A percentile compares a stretch with the other conserved stretches of the same genome.
Evolutionary conservation across 1,284 basidiomycete genomes (phyloP).

Genomic region (Psilocybe mexicana): DNA sequence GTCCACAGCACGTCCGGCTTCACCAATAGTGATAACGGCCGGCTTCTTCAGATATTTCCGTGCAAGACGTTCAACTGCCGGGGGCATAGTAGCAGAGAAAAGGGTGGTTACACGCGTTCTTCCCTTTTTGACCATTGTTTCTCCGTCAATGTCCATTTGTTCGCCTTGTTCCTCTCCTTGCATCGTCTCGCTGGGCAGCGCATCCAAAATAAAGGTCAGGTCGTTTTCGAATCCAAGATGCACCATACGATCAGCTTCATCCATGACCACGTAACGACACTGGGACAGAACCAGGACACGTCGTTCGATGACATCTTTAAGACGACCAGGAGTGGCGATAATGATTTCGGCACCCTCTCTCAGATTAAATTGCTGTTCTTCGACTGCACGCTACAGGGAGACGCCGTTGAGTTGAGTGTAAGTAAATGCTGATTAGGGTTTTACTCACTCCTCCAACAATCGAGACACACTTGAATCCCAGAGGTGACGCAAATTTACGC

Average conservation of each 20-base stretch:
- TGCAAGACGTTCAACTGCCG: constrained; percentile 91
- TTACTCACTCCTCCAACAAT: constrained; percentile 91
- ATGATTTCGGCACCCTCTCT: constrained; percentile 97
- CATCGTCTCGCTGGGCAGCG: constrained; percentile 84
- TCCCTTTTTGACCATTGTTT: constrained; percentile 68
- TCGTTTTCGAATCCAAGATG: constrained; percentile 96
- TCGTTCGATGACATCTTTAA: constrained; percentile 96
- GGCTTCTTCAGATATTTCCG: constrained; percentile 92
- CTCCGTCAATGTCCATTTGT: constrained; percentile 67
- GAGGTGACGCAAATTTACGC: constrained; percentile 83
- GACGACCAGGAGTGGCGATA: constrained; percentile 96
- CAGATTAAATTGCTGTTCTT: constrained; percentile 96
- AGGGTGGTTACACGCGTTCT: constrained; percentile 87
- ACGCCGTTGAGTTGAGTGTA: neutral
- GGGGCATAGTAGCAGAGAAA: constrained; percentile 98
- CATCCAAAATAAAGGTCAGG: constrained; percentile 93
- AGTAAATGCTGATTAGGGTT: neutral
- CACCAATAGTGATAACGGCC: constrained; percentile 96
- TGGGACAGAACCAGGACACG: constrained; percentile 94
- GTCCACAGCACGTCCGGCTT: constrained; percentile 96
- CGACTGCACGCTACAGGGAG: constrained; percentile 69
- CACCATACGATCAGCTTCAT: constrained; percentile 99
- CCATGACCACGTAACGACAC: constrained; percentile 98
- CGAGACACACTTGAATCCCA: constrained; percentile 93
- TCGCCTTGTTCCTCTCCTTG: constrained; percentile 77